Conservation (phyloP, 352 stramenopile genomes). For the Pythium angustatum region DNA sequence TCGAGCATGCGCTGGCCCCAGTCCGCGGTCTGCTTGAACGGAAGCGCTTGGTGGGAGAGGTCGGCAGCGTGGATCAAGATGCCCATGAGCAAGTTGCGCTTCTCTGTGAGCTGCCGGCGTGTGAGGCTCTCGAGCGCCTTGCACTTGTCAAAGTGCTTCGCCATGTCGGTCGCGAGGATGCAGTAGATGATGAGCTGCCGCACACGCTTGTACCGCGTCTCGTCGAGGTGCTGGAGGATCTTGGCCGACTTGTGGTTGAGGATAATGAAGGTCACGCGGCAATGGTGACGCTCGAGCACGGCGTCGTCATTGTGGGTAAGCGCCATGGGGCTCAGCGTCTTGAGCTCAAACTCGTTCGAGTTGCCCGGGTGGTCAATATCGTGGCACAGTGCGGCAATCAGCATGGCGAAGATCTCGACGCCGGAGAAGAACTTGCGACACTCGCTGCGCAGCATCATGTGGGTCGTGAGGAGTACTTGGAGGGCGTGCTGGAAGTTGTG, state of each 20-base stretch:
- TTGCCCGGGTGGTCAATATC: slow-evolving; percentile 85
- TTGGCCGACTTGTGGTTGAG: slow-evolving; percentile 73
- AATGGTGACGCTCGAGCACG: slow-evolving; percentile 84
- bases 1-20: slow-evolving; percentile 64
- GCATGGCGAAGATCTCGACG: slow-evolving; percentile 72
- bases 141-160: slow-evolving; percentile 74
- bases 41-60: slow-evolving; percentile 59
- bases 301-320: slow-evolving; percentile 84
- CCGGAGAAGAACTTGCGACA: slow-evolving; percentile 63
- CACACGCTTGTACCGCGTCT: slow-evolving; percentile 51
- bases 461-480: slow-evolving; percentile 59
- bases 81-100: slow-evolving; percentile 56
- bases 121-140: slow-evolving; percentile 65
- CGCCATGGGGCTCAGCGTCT: slow-evolving; percentile 69
- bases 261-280: slow-evolving; percentile 74
- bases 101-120: slow-evolving; percentile 56
- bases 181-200: slow-evolving; percentile 62
- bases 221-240: slow-evolving; percentile 66
- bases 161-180: slow-evolving; percentile 82
- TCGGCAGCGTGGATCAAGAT: slow-evolving; percentile 77
- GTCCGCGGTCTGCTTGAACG: slow-evolving; percentile 44
- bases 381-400: slow-evolving; percentile 73
- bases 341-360: slow-evolving; percentile 86
- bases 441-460: slow-evolving; percentile 57
- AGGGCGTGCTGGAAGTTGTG: slow-evolving; percentile 84